Conservation (phyloP, 2,329 filamentous ascomycete genomes). For the Ophiosphaerella narmari region DNA sequence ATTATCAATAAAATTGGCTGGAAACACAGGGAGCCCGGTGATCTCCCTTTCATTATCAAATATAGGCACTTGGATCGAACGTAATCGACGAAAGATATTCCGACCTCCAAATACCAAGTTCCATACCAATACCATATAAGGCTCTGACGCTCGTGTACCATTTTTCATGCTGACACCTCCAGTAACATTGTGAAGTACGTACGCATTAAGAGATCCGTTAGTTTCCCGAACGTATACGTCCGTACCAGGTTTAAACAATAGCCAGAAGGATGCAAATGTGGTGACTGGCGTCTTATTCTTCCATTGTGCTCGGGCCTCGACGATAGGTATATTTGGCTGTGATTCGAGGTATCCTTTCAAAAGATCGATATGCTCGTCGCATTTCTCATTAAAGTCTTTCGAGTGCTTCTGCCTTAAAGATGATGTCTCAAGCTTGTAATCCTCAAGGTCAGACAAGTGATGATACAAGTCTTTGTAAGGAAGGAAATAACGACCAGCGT, state of each 20-base stretch:
- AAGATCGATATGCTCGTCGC: slow-evolving; percentile 5
- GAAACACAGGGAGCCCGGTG: neutral
- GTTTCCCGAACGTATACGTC: slow-evolving; percentile 13
- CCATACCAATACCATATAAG: neutral
- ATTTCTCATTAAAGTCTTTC: slow-evolving; percentile 1
- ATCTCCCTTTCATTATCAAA: slow-evolving; percentile 5
- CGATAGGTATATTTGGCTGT: neutral
- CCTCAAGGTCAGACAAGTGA: neutral
- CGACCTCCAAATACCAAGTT: neutral
- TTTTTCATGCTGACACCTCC: neutral
- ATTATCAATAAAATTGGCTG: neutral
- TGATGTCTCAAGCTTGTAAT: neutral
- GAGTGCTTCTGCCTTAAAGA: neutral
- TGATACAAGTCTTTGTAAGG: slow-evolving; percentile 2
- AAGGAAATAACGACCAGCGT: neutral
- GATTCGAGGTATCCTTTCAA: neutral
- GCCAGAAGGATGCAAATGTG: slow-evolving; percentile 10
- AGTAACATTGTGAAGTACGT: slow-evolving; percentile 5
- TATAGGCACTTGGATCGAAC: neutral
- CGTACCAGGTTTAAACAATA: slow-evolving; percentile 11
- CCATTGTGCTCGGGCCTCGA: neutral
- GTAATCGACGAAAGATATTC: neutral
- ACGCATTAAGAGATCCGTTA: slow-evolving; percentile 7
- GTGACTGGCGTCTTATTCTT: neutral
- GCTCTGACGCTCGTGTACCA: neutral